Conservation (phyloP, 2,329 filamentous ascomycete species). For the Cercospora berteroae region DNA sequence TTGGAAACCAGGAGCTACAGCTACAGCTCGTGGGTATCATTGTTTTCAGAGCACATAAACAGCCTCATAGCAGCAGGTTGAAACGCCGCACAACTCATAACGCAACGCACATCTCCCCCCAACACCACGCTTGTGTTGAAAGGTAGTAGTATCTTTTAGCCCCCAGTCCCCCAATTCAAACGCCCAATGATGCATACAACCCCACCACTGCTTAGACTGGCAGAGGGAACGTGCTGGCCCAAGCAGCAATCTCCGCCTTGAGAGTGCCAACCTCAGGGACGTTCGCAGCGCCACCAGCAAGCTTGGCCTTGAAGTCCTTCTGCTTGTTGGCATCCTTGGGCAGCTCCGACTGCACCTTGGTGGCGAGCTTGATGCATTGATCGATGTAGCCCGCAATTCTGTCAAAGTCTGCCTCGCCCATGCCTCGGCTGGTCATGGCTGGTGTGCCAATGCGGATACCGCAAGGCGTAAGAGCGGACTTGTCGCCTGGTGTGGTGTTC, state of each 20-base stretch:
- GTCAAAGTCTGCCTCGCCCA: constrained; percentile 88
- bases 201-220: constrained; percentile 57
- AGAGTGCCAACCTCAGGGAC: constrained; percentile 71
- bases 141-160: constrained; percentile 2
- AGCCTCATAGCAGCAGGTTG: constrained; percentile 21
- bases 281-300: constrained; percentile 66
- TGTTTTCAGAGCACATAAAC: constrained; percentile 3
- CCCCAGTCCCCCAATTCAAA: not conserved
- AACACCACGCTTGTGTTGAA: constrained; percentile 13
- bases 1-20: not conserved
- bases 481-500: constrained; percentile 97
- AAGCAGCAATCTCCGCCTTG: constrained; percentile 83
- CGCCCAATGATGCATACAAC: not conserved
- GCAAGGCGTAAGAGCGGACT: constrained; percentile 89
- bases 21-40: constrained; percentile 1
- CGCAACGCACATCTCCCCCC: not conserved
- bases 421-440: constrained; percentile 95
- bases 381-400: constrained; percentile 88
- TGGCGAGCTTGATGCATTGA: constrained; percentile 81
- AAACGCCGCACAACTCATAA: constrained; percentile 18
- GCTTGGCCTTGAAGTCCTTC: constrained; percentile 98
- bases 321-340: constrained; percentile 99
- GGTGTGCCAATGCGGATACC: constrained; percentile 96
- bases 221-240: constrained; percentile 89
- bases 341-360: constrained; percentile 77